A percentile compares a stretch with the other conserved stretches of the same genome.
These are phyloP conservation scores for Leucogyrophana mollusca DNA, from an alignment of 768 basidiomycete genomes.

Conservation along the genomic window DNA sequence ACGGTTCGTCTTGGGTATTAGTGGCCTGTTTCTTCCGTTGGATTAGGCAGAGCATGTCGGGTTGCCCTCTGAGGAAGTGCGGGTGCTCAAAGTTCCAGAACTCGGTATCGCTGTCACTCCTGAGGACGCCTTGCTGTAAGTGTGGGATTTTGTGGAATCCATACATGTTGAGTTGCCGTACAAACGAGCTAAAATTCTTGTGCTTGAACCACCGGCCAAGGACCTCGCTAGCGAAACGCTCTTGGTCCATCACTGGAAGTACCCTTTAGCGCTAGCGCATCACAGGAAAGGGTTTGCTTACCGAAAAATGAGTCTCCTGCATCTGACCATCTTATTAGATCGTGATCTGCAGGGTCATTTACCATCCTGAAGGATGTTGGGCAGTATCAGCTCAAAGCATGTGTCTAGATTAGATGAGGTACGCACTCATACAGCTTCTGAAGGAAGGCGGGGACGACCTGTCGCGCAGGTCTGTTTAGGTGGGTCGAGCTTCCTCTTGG, in stretches of 20 bases:
- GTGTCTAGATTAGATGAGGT: conserved; percentile 12
- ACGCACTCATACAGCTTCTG: conserved; percentile 91
- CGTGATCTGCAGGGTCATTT: conserved; percentile 76
- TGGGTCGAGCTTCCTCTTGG: conserved; percentile 37
- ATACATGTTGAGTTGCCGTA: conserved; percentile 95
- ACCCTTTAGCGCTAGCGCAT: background rate
- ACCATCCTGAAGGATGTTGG: conserved; percentile 67
- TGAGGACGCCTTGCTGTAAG: conserved; percentile 90
- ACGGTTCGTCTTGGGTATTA: conserved; percentile 32
- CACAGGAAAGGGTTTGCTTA: conserved; percentile 28
- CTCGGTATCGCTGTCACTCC: conserved; percentile 77
- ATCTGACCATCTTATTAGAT: conserved; percentile 90
- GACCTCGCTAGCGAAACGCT: conserved; percentile 85
- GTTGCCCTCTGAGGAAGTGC: conserved; percentile 86
- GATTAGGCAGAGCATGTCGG: conserved; percentile 83
- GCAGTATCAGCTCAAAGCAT: conserved; percentile 6
- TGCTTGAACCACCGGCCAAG: conserved; percentile 98
- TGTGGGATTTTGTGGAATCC: conserved; percentile 97
- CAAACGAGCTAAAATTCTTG: conserved; percentile 93
- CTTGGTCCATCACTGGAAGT: conserved; percentile 79
- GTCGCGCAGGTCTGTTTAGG: conserved; percentile 45
- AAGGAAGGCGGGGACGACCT: conserved; percentile 77
- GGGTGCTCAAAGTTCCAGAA: conserved; percentile 92
- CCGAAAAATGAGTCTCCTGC: conserved; percentile 92
- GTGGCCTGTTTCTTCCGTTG: conserved; percentile 72